Conservation (phyloP, 371 early-diverging fungal species). For the Chytridium lagenaria region DNA sequence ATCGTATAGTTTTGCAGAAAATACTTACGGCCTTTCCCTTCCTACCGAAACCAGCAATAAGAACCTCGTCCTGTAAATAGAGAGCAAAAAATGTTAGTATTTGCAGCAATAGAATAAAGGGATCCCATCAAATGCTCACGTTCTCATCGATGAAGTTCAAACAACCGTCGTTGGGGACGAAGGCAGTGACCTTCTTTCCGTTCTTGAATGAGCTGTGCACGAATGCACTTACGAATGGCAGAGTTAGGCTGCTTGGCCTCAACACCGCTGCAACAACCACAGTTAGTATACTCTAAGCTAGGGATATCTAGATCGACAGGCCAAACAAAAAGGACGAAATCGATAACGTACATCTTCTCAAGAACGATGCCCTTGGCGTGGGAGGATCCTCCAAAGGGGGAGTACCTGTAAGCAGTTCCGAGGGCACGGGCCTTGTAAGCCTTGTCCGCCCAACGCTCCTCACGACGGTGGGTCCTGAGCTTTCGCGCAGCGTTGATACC, state of each 20-base stretch:
- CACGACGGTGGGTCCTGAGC: conserved; percentile 94
- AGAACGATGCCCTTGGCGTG: conserved; percentile 99
- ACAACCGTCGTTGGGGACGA: conserved; percentile 99
- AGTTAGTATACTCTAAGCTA: too few species aligned
- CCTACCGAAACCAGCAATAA: conserved; percentile 97
- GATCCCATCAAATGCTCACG: conserved; percentile 64
- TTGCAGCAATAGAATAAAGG: too few species aligned
- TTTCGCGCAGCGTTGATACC: conserved; percentile 99
- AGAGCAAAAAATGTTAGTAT: too few species aligned
- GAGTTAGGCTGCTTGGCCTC: conserved; percentile 99
- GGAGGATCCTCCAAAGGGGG: conserved; percentile 98
- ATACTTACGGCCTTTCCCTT: conserved; percentile 74
- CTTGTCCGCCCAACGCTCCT: conserved; percentile 99
- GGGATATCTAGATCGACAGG: too few species aligned
- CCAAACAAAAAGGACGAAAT: too few species aligned
- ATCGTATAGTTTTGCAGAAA: not conserved
- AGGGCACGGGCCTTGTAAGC: conserved; percentile 98
- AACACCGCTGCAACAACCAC: conserved; percentile 80
- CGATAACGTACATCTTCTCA: conserved; percentile 98
- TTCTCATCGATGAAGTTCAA: conserved; percentile 98
- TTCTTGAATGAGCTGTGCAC: conserved; percentile 99
- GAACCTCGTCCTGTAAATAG: conserved; percentile 78
- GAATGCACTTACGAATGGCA: conserved; percentile 99
- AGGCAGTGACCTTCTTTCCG: conserved; percentile 99
- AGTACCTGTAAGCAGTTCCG: conserved; percentile 97